Base-by-base conservation (phyloP, 2,329 filamentous ascomycete species). In the Ophiosphaerella narmari region DNA sequence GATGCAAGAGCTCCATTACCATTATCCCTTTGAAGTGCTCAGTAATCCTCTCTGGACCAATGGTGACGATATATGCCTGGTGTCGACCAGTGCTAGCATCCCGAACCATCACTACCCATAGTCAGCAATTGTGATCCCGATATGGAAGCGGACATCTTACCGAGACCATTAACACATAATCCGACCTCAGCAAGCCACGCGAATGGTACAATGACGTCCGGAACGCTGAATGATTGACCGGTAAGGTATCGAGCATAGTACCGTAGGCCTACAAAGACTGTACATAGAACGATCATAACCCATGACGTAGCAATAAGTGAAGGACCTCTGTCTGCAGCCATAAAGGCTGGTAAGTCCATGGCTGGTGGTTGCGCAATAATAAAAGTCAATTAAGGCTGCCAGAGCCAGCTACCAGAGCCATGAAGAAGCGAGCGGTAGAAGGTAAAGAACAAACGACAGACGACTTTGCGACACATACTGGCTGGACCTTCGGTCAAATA, bases 11-110 rank as follows among this genome's bases (percentile, higher is more conserved):
- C 46, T 69, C 65, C 33, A 54, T 39, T 13, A 65, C 40, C 49
- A 64, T 53, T 24, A 67, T 53, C 39, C 59, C 63, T 55, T 62
- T 66, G 50, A 54, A 59, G 39, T 65, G 56, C 24, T 59, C 45
- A 4, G 43, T 23, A 33, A 67, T 48, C 32, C 35, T 62, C 3
- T 9, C 29, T 2, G 59, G 57, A 32, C 65, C 59, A 3, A 47
- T 58, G 1, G 45, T 42, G 2, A 53, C 24, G 34, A 63, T 41
- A 34, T 54, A 60, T 8, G 50, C 59, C 23, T 50, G 39, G 34
- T 68, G 63, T 5, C 63, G 60, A n/a, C 65, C 65, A 18, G 61
- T 60, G 18, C 57, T 51, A 2, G 58, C 59, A 32, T 52, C 54
- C 42, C 59, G 41, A 12, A 66, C 63, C 61, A 66, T 67, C 3